phyloP scores from a whole-genome alignment of 257 asterid genomes.

The Prunella vulgaris region DNA sequence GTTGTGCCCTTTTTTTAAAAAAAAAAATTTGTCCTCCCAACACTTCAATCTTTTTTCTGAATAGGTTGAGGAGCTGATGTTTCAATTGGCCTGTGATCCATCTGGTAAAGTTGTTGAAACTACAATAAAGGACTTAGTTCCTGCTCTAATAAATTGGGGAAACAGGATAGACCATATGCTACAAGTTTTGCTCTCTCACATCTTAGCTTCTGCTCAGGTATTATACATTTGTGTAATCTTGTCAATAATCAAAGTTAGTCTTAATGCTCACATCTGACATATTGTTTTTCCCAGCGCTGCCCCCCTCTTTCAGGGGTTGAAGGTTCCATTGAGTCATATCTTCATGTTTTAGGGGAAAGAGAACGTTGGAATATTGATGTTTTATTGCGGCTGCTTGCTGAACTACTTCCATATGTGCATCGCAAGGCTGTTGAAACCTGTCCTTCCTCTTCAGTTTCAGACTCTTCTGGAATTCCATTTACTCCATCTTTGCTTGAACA shows the following conservation, averaged over 20 bases:
- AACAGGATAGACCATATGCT: slow-evolving; percentile 81
- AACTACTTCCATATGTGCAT: slow-evolving; percentile 66
- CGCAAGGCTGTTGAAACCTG: slow-evolving; percentile 71
- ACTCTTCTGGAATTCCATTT: slow-evolving; percentile 46
- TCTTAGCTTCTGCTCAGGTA: slow-evolving; percentile 84
- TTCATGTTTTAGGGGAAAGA: slow-evolving; percentile 93
- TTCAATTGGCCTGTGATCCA: slow-evolving; percentile 90
- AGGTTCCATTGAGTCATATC: slow-evolving; percentile 91
- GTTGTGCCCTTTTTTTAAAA: too few species aligned
- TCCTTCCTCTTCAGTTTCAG: slow-evolving; percentile 60
- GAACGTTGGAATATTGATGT: slow-evolving; percentile 97
- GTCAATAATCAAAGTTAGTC: neutral
- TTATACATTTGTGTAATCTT: slow-evolving; percentile 6
- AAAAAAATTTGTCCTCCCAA: slow-evolving; percentile 34
- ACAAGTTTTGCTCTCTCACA: slow-evolving; percentile 64
- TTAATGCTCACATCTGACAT: slow-evolving; percentile 27
- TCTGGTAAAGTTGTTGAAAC: slow-evolving; percentile 95
- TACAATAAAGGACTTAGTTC: slow-evolving; percentile 81
- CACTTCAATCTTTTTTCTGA: slow-evolving; percentile 34
- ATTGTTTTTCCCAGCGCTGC: slow-evolving; percentile 61
- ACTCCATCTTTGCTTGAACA: slow-evolving; percentile 56
- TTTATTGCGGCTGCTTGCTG: slow-evolving; percentile 71
- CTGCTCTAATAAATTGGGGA: slow-evolving; percentile 89
- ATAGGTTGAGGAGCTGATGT: slow-evolving; percentile 99
- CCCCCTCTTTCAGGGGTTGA: slow-evolving; percentile 99